A percentile compares a stretch with the other conserved stretches of the same genome.
phyloP scores from a whole-genome alignment of 768 basidiomycete species.

The Pleurotus ostreatus region DNA sequence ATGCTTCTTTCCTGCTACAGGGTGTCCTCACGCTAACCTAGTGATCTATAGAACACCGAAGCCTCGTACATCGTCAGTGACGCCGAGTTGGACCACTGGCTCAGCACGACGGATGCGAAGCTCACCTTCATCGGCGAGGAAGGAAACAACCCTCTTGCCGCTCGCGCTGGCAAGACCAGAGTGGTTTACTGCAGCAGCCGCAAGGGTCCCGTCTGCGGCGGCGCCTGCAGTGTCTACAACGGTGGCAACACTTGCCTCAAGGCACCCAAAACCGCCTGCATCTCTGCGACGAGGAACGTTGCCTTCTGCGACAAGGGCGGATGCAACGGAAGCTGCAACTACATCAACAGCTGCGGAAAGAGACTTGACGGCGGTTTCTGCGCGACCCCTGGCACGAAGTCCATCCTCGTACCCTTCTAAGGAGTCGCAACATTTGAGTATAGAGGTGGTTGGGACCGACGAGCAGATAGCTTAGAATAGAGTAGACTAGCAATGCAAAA shows the following conservation, averaged over 20 bases:
- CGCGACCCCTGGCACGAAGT: neutral
- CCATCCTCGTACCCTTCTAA: neutral
- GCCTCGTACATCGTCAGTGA: too few relatives aligned
- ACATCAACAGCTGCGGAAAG: neutral
- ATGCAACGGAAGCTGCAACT: neutral
- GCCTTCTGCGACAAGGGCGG: neutral
- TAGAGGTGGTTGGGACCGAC: too few relatives aligned
- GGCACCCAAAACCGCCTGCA: conserved; percentile 1
- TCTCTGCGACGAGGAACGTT: neutral
- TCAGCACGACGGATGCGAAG: too few relatives aligned
- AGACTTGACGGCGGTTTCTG: conserved; percentile 1
- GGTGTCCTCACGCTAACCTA: too few relatives aligned
- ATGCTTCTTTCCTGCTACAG: too few relatives aligned
- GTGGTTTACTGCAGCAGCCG: conserved; percentile 1
- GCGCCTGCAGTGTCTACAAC: neutral
- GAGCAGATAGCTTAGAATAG: too few relatives aligned
- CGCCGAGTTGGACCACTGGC: too few relatives aligned
- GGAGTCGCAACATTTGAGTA: too few relatives aligned
- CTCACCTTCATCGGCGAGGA: too few relatives aligned
- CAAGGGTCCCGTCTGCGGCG: neutral
- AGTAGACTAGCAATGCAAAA: too few relatives aligned
- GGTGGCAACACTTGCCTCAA: neutral
- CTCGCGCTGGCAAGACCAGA: neutral
- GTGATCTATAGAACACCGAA: too few relatives aligned
- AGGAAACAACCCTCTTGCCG: neutral